Conservation (phyloP, 768 basidiomycete species). For the Rossbeevera mucosa region DNA sequence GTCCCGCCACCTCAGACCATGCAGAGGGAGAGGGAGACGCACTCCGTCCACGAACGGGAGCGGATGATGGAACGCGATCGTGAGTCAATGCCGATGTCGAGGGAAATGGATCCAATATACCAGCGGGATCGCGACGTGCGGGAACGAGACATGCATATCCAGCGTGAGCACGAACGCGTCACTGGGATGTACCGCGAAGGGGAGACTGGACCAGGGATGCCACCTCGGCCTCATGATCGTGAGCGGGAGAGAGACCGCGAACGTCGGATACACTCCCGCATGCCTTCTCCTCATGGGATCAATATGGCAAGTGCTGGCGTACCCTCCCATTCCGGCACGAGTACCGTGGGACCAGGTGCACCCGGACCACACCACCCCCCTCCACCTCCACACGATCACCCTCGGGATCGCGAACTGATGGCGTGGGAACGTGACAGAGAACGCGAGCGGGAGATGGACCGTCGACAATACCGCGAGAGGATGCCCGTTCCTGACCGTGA, state of each 20-base stretch:
- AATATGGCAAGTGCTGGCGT: slow-evolving; percentile 5
- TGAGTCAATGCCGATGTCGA: slow-evolving; percentile 12
- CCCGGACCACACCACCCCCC: slow-evolving; percentile 17
- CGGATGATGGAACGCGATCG: slow-evolving; percentile 23
- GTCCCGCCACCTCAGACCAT: slow-evolving; percentile 14
- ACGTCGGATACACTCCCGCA: slow-evolving; percentile 24
- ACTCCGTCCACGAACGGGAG: slow-evolving; percentile 19
- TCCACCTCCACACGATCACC: slow-evolving; percentile 21
- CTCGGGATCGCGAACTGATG: slow-evolving; percentile 25
- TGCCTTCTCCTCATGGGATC: slow-evolving; percentile 24
- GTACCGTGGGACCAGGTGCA: slow-evolving; percentile 17
- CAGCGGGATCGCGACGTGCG: slow-evolving; percentile 26
- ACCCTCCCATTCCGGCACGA: slow-evolving; percentile 4
- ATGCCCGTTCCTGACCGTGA: slow-evolving; percentile 21
- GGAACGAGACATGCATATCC: slow-evolving; percentile 27
- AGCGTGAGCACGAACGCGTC: slow-evolving; percentile 26
- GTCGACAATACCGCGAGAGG: slow-evolving; percentile 27
- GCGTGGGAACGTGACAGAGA: slow-evolving; percentile 27
- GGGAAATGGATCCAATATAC: slow-evolving; percentile 21
- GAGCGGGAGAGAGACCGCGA: slow-evolving; percentile 31
- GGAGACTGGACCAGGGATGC: slow-evolving; percentile 23
- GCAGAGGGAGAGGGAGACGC: slow-evolving; percentile 22
- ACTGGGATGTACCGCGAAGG: slow-evolving; percentile 19
- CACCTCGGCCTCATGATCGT: slow-evolving; percentile 23
- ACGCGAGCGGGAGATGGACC: slow-evolving; percentile 24